A percentile compares a stretch with the other conserved stretches of the same genome.
phyloP scores from a whole-genome alignment of 352 stramenopile genomes.

The Globisporangium paroecandrum region DNA sequence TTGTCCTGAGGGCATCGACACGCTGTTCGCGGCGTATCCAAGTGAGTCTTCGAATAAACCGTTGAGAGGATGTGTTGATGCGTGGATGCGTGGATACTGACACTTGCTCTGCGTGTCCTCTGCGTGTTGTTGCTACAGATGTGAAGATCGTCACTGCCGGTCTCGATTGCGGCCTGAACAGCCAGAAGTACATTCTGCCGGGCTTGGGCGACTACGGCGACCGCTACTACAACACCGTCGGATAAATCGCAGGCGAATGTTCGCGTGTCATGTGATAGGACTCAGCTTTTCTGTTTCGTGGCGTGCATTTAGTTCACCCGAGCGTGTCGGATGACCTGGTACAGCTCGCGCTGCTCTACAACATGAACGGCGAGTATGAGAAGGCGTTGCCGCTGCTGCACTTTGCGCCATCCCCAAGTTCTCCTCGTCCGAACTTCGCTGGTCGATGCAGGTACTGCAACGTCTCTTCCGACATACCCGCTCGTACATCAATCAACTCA shows the following conservation, averaged over 20 bases:
- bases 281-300: too few relatives aligned
- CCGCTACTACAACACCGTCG: constrained; percentile 87
- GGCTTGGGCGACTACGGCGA: constrained; percentile 96
- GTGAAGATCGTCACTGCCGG: constrained; percentile 81
- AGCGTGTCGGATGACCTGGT: constrained; percentile 59
- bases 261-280: not conserved
- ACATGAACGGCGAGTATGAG: constrained; percentile 63
- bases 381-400: constrained; percentile 67
- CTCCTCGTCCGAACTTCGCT: too few relatives aligned
- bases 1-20: constrained; percentile 87
- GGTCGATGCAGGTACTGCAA: too few relatives aligned
- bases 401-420: not conserved
- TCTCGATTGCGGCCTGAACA: constrained; percentile 88
- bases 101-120: constrained; percentile 4
- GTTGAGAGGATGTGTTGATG: not conserved
- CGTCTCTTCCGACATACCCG: too few relatives aligned
- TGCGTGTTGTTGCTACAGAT: constrained; percentile 24
- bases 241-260: constrained; percentile 7
- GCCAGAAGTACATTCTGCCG: constrained; percentile 95
- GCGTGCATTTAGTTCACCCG: constrained; percentile 33
- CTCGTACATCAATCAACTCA: too few relatives aligned
- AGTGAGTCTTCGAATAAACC: constrained; percentile 41
- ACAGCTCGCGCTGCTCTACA: constrained; percentile 63
- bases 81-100: not conserved
- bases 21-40: constrained; percentile 72